Evolutionary conservation across 2,329 filamentous ascomycete genomes (phyloP).

Genomic region (Xylariomycetidae sp.): DNA sequence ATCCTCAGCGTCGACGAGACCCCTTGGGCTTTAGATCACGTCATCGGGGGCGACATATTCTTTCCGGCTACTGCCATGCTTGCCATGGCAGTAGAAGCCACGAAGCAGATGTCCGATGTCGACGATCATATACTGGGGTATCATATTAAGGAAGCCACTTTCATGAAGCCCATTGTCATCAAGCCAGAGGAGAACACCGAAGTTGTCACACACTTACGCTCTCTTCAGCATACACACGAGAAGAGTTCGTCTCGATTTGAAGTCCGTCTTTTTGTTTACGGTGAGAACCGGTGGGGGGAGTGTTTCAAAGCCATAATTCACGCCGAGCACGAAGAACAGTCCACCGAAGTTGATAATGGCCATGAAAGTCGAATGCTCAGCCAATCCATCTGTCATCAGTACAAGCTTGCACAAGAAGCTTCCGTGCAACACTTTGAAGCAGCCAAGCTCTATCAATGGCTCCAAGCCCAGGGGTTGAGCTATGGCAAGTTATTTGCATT

Average conservation of each 20-base stretch:
- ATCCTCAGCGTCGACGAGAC: conserved; percentile 2
- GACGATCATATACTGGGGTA: background rate
- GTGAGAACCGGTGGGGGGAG: background rate
- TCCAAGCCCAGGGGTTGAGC: background rate
- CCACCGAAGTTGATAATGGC: background rate
- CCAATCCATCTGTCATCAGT: background rate
- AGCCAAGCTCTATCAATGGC: background rate
- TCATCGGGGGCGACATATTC: conserved; percentile 37
- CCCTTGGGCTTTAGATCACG: conserved; percentile 20
- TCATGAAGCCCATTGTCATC: background rate
- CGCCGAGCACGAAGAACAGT: background rate
- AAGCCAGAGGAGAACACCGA: background rate
- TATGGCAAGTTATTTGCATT: background rate
- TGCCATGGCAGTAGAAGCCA: conserved; percentile 17
- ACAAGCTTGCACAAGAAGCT: background rate
- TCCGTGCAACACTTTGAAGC: background rate
- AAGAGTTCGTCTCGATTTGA: background rate
- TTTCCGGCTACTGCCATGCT: conserved; percentile 30
- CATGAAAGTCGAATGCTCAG: background rate
- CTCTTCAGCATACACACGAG: background rate
- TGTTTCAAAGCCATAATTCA: background rate
- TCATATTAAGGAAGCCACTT: background rate
- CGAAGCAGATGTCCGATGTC: background rate
- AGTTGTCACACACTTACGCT: background rate
- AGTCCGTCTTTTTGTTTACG: background rate